Conservation (phyloP, 306 rosid genomes). For the Boehmeria nivea region DNA sequence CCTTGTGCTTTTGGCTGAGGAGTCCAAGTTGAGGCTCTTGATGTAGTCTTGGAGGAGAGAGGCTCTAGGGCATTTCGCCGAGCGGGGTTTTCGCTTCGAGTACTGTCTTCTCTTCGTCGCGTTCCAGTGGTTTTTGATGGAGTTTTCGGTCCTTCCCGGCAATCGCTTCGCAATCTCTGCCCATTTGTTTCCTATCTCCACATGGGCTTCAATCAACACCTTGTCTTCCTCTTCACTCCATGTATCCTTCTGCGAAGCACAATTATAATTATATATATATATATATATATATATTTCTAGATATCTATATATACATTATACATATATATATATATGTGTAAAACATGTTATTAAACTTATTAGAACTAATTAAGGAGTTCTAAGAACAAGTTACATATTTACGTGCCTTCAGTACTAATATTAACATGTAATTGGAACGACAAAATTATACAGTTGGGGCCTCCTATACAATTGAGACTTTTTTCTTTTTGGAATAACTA, state of each 20-base stretch:
- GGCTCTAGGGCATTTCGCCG: conserved; percentile 56
- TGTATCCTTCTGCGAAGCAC: conserved; percentile 60
- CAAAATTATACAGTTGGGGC: too few relatives aligned
- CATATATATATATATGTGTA: too few relatives aligned
- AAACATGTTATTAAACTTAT: too few relatives aligned
- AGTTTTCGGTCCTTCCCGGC: conserved; percentile 90
- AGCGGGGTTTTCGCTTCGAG: conserved; percentile 77
- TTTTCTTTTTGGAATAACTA: too few relatives aligned
- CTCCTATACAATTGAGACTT: too few relatives aligned
- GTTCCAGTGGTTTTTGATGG: conserved; percentile 96
- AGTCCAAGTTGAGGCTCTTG: conserved; percentile 66
- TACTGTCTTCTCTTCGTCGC: conserved; percentile 90
- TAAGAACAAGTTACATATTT: too few relatives aligned
- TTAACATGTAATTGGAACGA: too few relatives aligned
- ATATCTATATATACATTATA: too few relatives aligned
- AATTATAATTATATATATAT: too few relatives aligned
- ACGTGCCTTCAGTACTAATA: too few relatives aligned
- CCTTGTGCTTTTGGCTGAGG: conserved; percentile 21
- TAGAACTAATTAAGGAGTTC: too few relatives aligned
- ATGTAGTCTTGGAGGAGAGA: conserved; percentile 81
- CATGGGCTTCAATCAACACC: conserved; percentile 64
- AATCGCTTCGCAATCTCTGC: conserved; percentile 89
- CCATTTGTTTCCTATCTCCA: conserved; percentile 91
- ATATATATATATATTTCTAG: too few relatives aligned
- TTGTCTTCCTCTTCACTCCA: conserved; percentile 93